Base-by-base conservation (phyloP, 2,329 filamentous ascomycete species). In the Cladosporium cucumerinum region DNA sequence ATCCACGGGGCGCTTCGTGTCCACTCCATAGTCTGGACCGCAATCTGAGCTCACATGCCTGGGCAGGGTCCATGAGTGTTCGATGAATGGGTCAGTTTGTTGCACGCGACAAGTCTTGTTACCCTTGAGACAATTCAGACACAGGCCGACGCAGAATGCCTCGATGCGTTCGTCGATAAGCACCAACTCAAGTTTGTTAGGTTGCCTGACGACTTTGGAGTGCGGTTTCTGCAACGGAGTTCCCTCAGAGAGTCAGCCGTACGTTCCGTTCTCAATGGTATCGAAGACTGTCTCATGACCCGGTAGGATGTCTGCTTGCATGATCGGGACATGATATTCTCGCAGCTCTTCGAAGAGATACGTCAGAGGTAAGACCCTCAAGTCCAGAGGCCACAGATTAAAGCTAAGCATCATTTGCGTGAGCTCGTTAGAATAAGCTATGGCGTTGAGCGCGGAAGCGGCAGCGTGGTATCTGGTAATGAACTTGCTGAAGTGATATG, bases 111-210 rank as follows among this genome's bases (percentile, higher is more conserved):
- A 62, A 0, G 1, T 51, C 3, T 61, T 54, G 1, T 49, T 52
- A n/a, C 46, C 18, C n/a, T 58, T 32, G 30, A 63, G 43, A 52
- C 66, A 66, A 12, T 68, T 62, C 11, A 68, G 39, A 32, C 64
- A 68, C 2, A 66, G 14, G 6, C 66, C 66, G 10, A 61, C 32
- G 25, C 58, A 43, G 6, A 58, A 11, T 0, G 34, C 21, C 14
- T 54, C 43, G 11, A 66, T 46, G 18, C 46, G 52, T 10, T 64
- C 25, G 21, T 51, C 30, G 25, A 60, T n/a, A 14, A 16, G 16
- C 1, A 28, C 21, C 34, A 48, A n/a, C 18, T 60, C 57, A 3
- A 32, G 16, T 12, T 48, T 46, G 23, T 25, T 60, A 43, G 39
- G 57, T 2, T 39, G 57, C 39, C 34, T 30, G 16, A 59, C 23